Evolutionary conservation across 768 basidiomycete genomes (phyloP).

Genomic region (Russula earlei): DNA sequence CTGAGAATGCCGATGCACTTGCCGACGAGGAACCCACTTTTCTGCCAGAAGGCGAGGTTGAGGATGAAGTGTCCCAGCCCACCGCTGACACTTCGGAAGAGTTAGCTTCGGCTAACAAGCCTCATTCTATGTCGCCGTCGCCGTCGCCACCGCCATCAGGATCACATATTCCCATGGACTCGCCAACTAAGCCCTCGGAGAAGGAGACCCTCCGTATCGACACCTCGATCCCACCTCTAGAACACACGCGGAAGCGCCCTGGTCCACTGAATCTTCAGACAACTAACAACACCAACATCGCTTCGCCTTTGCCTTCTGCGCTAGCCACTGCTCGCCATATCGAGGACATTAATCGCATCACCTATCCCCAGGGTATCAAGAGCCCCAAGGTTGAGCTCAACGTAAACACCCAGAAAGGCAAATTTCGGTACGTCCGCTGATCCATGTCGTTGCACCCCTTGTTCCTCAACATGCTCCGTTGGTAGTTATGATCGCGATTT

Average conservation of each 20-base stretch:
- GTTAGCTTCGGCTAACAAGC: background rate
- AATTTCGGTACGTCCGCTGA: slow-evolving; percentile 56
- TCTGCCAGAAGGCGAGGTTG: slow-evolving; percentile 37
- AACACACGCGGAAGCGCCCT: slow-evolving; percentile 47
- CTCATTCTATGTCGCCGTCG: slow-evolving; percentile 20
- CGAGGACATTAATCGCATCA: slow-evolving; percentile 64
- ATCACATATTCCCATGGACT: slow-evolving; percentile 38
- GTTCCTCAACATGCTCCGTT: background rate
- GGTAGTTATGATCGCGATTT: slow-evolving; percentile 92
- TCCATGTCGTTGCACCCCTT: background rate
- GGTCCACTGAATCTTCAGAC: slow-evolving; percentile 63
- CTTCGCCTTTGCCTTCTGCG: slow-evolving; percentile 49
- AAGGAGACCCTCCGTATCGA: slow-evolving; percentile 60
- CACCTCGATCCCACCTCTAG: slow-evolving; percentile 38
- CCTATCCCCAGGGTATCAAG: slow-evolving; percentile 75
- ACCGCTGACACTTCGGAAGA: slow-evolving; percentile 20
- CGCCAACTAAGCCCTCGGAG: slow-evolving; percentile 34
- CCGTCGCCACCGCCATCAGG: slow-evolving; percentile 24
- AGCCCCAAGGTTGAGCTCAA: slow-evolving; percentile 85
- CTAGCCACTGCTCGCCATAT: slow-evolving; percentile 80
- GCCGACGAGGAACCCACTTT: slow-evolving; percentile 25
- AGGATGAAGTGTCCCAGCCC: slow-evolving; percentile 29
- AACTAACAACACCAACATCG: slow-evolving; percentile 35
- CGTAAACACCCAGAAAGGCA: slow-evolving; percentile 71
- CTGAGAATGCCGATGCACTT: slow-evolving; percentile 31